Evolutionary conservation across 2,329 filamentous ascomycete genomes (phyloP), one percentile per base, ranked within the genome.

Genomic region (Xylariaceae sp.): DNA sequence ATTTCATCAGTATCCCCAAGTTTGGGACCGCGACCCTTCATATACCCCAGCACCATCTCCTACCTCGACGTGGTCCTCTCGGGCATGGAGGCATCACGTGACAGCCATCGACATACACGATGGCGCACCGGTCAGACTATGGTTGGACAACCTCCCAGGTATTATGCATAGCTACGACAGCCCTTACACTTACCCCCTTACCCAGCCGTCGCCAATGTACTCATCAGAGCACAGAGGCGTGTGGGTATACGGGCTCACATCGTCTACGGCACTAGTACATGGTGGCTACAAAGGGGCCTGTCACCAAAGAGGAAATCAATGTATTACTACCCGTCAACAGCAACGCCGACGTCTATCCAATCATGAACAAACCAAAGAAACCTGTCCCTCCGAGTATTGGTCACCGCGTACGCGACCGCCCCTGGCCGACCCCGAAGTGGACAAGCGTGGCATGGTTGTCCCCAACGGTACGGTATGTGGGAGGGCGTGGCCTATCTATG

Each of bases 371-470:
- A 44, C 11, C 45, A 56, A 50, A 45, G 57, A 53, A 55, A 48
- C 43, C 43, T n/a, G n/a, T 40, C 37, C 47, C 45, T 35, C 36
- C 51, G 46, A 50, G 37, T 42, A 48, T 40, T 33, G 44, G 37
- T 48, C 51, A 52, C 44, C 40, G 29, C 43, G 55, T 45, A 47
- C 48, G 41, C 50, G 53, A 47, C 39, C 48, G 40, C 53, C 53
- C 37, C 53, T 54, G 60, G 58, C 61, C 63, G 44, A 60, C 42
- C 53, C 64, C 62, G 49, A 67, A 65, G 52, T 44, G 62, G 65
- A 61, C 59, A 65, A 61, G 64, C 57, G 59, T 53, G 55, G 42
- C 53, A 32, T 16, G 27, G 27, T 16, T 32, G 27, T 32, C 12
- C 27, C 3, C 12, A 14, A 16, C 16, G 12, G 47, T 45, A 33